phyloP scores from a whole-genome alignment of 441 rosid genomes.

The Codiaeum variegatum region DNA sequence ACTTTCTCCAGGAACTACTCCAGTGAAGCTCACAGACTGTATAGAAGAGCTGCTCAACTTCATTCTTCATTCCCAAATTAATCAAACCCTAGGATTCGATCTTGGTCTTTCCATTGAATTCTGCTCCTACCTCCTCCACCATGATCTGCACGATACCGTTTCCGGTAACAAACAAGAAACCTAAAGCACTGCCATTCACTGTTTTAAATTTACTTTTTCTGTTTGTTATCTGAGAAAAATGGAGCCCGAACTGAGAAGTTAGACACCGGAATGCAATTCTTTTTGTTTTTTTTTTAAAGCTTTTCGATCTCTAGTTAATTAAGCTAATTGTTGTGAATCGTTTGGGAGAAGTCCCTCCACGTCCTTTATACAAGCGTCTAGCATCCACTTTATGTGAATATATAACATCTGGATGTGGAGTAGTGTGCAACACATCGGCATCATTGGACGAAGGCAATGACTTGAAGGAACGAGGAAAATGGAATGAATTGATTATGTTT shows the following conservation, averaged over 20 bases:
- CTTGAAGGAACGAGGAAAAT: slow-evolving; percentile 38
- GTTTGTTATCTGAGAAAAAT: not conserved
- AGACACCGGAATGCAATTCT: not conserved
- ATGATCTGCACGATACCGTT: slow-evolving; percentile 25
- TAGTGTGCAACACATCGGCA: slow-evolving; percentile 25
- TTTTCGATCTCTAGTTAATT: not conserved
- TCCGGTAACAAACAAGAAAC: slow-evolving; percentile 4
- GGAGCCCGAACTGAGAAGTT: not conserved
- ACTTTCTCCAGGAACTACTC: slow-evolving; percentile 25
- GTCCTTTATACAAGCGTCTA: slow-evolving; percentile 53
- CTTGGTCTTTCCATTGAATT: slow-evolving; percentile 42
- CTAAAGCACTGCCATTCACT: not conserved
- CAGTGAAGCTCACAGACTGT: slow-evolving; percentile 28
- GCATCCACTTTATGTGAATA: slow-evolving; percentile 45
- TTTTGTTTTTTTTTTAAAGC: not conserved
- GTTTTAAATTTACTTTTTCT: not conserved
- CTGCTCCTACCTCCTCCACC: slow-evolving; percentile 49
- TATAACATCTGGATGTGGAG: slow-evolving; percentile 36
- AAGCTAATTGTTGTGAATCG: not conserved
- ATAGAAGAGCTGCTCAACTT: slow-evolving; percentile 50
- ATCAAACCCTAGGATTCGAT: slow-evolving; percentile 35
- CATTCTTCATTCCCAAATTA: slow-evolving; percentile 39
- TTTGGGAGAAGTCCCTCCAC: not conserved
- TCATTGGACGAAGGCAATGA: slow-evolving; percentile 28
- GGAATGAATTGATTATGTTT: slow-evolving; percentile 36